phyloP scores from a whole-genome alignment of 2,329 filamentous ascomycete genomes.

The Podosphaera aphanis region DNA sequence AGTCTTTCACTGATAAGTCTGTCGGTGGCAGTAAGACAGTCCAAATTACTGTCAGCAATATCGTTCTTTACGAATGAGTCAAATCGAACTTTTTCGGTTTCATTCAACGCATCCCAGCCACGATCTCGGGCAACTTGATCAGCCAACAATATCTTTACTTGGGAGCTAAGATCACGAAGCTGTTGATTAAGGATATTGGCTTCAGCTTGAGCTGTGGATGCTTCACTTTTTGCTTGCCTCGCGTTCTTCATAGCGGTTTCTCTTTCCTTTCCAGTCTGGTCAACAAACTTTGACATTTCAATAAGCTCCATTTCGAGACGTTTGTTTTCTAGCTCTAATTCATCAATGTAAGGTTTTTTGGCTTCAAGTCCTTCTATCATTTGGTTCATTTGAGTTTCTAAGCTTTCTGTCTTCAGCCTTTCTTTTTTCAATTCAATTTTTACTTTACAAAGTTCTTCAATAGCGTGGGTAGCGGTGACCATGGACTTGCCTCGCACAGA shows the following conservation, averaged over 20 bases:
- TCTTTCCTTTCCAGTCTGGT: constrained; percentile 58
- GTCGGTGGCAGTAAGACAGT: constrained; percentile 64
- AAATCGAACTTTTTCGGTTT: constrained; percentile 51
- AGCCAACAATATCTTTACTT: constrained; percentile 75
- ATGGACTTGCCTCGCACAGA: constrained; percentile 30
- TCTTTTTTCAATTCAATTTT: constrained; percentile 54
- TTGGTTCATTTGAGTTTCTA: constrained; percentile 58
- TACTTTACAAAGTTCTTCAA: constrained; percentile 40
- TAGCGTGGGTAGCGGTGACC: constrained; percentile 36
- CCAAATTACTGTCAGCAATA: constrained; percentile 42
- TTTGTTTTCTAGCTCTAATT: constrained; percentile 59
- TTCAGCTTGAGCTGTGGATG: constrained; percentile 41
- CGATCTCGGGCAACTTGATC: constrained; percentile 66
- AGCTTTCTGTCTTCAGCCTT: constrained; percentile 48
- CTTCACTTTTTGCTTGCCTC: constrained; percentile 53
- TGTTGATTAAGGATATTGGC: constrained; percentile 62
- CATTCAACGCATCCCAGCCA: constrained; percentile 45
- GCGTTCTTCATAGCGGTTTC: constrained; percentile 57
- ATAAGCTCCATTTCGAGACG: constrained; percentile 59
- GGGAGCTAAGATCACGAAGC: constrained; percentile 67
- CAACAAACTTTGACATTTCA: constrained; percentile 65
- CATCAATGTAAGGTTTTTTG: constrained; percentile 69
- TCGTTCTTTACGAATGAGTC: constrained; percentile 59
- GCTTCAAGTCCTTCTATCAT: constrained; percentile 69
- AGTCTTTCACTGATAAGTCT: constrained; percentile 73